phyloP scores from a whole-genome alignment of 805 yeast genomes.

The Candida montana region DNA sequence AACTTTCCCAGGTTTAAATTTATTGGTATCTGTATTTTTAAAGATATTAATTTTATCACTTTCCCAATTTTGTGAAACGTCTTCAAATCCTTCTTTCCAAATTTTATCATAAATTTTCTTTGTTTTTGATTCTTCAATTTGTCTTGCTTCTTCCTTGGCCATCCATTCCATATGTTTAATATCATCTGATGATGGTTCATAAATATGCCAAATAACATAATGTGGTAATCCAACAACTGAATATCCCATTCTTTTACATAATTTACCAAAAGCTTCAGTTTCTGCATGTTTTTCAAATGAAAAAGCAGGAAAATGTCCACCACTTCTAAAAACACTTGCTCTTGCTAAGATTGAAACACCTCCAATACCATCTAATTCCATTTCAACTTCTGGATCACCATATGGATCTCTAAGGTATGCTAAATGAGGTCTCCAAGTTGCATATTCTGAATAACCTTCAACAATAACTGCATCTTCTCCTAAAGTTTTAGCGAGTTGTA shows the following conservation, averaged over 20 bases:
- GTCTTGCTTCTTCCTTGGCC: slow-evolving; percentile 75
- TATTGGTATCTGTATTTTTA: slow-evolving; percentile 66
- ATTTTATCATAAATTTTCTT: slow-evolving; percentile 62
- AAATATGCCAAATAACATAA: slow-evolving; percentile 94
- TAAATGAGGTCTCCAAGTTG: slow-evolving; percentile 96
- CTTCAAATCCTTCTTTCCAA: slow-evolving; percentile 78
- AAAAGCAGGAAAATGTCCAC: slow-evolving; percentile 95
- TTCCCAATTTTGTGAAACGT: slow-evolving; percentile 69
- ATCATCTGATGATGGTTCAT: slow-evolving; percentile 94
- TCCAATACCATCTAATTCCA: slow-evolving; percentile 95
- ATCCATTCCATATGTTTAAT: slow-evolving; percentile 85
- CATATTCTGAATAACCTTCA: slow-evolving; percentile 95
- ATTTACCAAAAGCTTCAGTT: slow-evolving; percentile 94
- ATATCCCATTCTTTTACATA: slow-evolving; percentile 81
- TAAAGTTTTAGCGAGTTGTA: slow-evolving; percentile 65
- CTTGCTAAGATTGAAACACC: slow-evolving; percentile 91
- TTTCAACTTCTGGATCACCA: slow-evolving; percentile 90
- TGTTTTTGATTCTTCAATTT: slow-evolving; percentile 55
- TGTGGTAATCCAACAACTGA: slow-evolving; percentile 91
- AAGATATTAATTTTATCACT: slow-evolving; percentile 66
- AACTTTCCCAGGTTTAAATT: slow-evolving; percentile 45
- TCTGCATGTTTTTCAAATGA: slow-evolving; percentile 96
- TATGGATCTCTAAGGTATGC: slow-evolving; percentile 93
- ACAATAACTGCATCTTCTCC: slow-evolving; percentile 96
- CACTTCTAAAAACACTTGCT: slow-evolving; percentile 83